Evolutionary conservation across 306 rosid genomes (phyloP).

Genomic region (Ormosia emarginata): DNA sequence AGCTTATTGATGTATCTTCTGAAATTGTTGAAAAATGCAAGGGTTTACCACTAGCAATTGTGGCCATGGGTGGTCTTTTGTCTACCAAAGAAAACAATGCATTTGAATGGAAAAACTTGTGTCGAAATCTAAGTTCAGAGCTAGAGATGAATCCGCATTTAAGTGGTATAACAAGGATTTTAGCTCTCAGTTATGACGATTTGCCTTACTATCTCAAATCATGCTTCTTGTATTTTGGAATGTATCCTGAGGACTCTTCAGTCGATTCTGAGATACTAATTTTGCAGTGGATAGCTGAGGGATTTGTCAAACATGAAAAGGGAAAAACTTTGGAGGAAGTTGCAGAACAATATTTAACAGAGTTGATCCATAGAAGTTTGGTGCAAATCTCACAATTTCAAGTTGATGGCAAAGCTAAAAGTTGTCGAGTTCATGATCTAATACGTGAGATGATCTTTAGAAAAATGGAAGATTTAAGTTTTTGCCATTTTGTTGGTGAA

Average conservation of each 20-base stretch:
- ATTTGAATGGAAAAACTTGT: neutral
- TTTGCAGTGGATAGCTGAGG: neutral
- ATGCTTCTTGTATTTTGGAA: neutral
- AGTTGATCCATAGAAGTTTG: conserved; percentile 6
- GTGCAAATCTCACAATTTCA: neutral
- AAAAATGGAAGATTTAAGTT: neutral
- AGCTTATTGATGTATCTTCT: neutral
- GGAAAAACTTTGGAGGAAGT: neutral
- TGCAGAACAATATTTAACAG: neutral
- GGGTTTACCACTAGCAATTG: neutral
- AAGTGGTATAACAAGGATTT: neutral
- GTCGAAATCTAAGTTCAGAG: neutral
- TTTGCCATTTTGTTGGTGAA: neutral
- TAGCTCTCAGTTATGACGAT: neutral
- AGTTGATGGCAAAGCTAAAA: neutral
- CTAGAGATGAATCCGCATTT: neutral
- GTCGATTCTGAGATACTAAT: neutral
- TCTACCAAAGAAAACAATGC: neutral
- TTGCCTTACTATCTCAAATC: neutral
- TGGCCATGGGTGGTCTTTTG: neutral
- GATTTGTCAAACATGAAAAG: neutral
- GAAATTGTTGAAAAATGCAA: neutral
- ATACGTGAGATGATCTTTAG: neutral
- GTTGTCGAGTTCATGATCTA: conserved; percentile 5
- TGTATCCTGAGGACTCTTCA: neutral